These are phyloP conservation scores for Diatrype stigma DNA, from an alignment of 2,329 filamentous ascomycete genomes.

Conservation along the genomic window DNA sequence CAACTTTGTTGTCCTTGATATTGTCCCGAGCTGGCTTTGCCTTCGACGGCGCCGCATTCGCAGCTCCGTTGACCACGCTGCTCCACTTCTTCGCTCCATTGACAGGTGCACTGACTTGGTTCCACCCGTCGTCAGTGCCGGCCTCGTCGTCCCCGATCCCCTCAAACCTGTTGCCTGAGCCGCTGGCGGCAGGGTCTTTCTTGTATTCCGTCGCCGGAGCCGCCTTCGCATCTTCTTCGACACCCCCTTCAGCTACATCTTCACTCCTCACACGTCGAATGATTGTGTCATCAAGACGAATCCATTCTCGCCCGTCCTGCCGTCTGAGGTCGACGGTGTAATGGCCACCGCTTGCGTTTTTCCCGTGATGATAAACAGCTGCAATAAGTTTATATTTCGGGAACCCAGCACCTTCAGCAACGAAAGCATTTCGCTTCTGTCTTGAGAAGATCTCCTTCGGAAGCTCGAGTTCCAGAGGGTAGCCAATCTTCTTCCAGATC, in stretches of 20 bases:
- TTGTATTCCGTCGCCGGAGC: constrained; percentile 62
- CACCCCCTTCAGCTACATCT: constrained; percentile 82
- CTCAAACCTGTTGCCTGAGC: constrained; percentile 70
- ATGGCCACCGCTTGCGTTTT: constrained; percentile 91
- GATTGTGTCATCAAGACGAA: constrained; percentile 89
- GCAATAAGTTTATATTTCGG: constrained; percentile 83
- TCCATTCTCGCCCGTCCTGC: constrained; percentile 94
- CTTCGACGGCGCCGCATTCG: constrained; percentile 52
- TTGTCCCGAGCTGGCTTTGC: constrained; percentile 56
- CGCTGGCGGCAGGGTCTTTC: constrained; percentile 38
- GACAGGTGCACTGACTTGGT: constrained; percentile 61
- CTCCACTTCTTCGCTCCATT: constrained; percentile 76
- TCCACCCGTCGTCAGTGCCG: constrained; percentile 73
- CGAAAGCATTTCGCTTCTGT: constrained; percentile 63
- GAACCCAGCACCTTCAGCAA: constrained; percentile 60
- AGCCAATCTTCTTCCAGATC: constrained; percentile 97
- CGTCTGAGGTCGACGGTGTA: constrained; percentile 97
- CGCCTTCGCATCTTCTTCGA: constrained; percentile 68
- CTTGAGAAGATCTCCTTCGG: constrained; percentile 84
- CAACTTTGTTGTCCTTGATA: constrained; percentile 91
- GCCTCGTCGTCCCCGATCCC: constrained; percentile 62
- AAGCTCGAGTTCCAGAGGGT: constrained; percentile 90
- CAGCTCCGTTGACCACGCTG: constrained; percentile 61
- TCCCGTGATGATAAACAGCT: constrained; percentile 96
- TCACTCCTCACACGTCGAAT: constrained; percentile 81